phyloP scores from a whole-genome alignment of 1,139 yeast species.

The Arxiozyma telluris region DNA sequence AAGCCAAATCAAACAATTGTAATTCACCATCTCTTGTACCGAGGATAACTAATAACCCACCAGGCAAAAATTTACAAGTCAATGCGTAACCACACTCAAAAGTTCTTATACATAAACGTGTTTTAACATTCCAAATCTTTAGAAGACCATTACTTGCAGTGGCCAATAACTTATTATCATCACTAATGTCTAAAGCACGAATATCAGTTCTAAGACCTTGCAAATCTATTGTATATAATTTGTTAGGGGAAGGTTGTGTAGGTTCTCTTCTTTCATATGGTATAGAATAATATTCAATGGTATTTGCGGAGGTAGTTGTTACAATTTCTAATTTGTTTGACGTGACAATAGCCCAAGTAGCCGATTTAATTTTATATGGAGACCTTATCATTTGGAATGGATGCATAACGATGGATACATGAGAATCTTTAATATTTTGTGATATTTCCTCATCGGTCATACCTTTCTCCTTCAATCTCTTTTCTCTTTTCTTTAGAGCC shows the following conservation, averaged over 20 bases:
- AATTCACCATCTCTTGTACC: slow-evolving; percentile 86
- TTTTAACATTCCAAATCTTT: slow-evolving; percentile 78
- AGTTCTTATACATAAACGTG: slow-evolving; percentile 70
- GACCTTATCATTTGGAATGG: slow-evolving; percentile 57
- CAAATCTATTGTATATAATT: slow-evolving; percentile 52
- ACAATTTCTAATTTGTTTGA: slow-evolving; percentile 49
- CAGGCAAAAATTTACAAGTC: slow-evolving; percentile 77
- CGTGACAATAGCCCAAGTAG: slow-evolving; percentile 42
- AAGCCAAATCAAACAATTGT: slow-evolving; percentile 78
- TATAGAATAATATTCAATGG: slow-evolving; percentile 59
- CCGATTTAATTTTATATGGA: slow-evolving; percentile 46
- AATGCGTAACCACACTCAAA: slow-evolving; percentile 86
- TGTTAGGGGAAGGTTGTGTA: slow-evolving; percentile 37
- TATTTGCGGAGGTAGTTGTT: slow-evolving; percentile 60
- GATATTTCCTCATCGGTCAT: slow-evolving; percentile 53
- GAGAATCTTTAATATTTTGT: slow-evolving; percentile 45
- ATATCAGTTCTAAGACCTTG: slow-evolving; percentile 88
- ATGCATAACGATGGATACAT: slow-evolving; percentile 50
- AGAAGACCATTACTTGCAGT: slow-evolving; percentile 86
- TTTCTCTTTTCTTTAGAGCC: slow-evolving; percentile 70
- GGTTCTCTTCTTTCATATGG: slow-evolving; percentile 42
- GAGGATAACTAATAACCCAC: slow-evolving; percentile 78
- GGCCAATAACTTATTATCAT: slow-evolving; percentile 71
- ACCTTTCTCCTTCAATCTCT: slow-evolving; percentile 69
- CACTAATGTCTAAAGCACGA: slow-evolving; percentile 72